A percentile compares a stretch with the other conserved stretches of the same genome.
These are phyloP conservation scores for Aegilops tauschii DNA, from an alignment of 176 grass and related monocot genomes.

Conservation along the genomic window DNA sequence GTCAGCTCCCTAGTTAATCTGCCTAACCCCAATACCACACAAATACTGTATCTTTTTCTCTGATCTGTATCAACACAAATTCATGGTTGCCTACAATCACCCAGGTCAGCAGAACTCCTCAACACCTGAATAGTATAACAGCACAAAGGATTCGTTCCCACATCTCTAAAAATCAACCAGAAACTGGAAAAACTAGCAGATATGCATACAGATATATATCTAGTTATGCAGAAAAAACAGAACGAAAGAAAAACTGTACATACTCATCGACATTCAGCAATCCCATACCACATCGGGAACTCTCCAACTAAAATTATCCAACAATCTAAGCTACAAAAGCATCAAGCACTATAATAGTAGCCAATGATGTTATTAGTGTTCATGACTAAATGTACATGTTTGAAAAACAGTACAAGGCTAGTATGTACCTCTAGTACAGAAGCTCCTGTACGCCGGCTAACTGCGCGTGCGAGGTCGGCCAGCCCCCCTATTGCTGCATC, in stretches of 20 bases:
- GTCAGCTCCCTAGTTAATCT: not conserved
- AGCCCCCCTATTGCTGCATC: not conserved
- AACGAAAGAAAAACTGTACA: not conserved
- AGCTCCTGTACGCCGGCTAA: not conserved
- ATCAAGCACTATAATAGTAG: not conserved
- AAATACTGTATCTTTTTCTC: not conserved
- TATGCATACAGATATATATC: not conserved
- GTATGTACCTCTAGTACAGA: not conserved
- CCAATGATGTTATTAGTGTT: not conserved
- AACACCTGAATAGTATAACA: not conserved
- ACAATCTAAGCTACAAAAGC: not conserved
- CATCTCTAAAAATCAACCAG: not conserved
- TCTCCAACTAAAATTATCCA: not conserved
- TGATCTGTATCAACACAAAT: not conserved
- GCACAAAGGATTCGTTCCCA: not conserved
- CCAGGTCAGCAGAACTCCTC: not conserved
- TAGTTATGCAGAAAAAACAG: not conserved
- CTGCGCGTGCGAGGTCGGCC: not conserved
- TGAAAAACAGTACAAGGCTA: not conserved
- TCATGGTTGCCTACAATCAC: not conserved
- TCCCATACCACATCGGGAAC: not conserved
- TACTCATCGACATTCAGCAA: not conserved
- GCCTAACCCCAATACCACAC: not conserved
- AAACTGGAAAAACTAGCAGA: not conserved
- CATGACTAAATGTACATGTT: not conserved